These are phyloP conservation scores for Pseudisothecium myosuroides DNA, from an alignment of 225 moss, liverwort and hornwort species.

Conservation along the genomic window DNA sequence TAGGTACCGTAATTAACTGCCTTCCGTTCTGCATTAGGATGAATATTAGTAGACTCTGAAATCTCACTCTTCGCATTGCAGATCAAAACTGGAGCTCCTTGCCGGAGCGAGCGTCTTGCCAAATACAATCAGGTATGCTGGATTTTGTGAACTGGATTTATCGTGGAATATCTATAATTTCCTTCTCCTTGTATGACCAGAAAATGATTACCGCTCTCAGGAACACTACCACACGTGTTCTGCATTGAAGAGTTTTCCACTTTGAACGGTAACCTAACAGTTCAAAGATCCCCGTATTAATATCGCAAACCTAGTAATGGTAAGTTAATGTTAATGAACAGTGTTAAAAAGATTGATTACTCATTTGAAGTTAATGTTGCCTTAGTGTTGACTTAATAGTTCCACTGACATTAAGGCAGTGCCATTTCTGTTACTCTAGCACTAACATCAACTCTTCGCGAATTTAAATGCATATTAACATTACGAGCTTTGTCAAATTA, in stretches of 20 bases:
- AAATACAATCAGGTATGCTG: conserved; percentile 79
- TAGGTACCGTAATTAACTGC: not conserved
- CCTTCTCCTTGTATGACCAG: not conserved
- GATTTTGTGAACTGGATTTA: not conserved
- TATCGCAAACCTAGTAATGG: not conserved
- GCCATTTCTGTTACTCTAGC: not conserved
- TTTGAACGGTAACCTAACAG: not conserved
- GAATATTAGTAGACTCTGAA: not conserved
- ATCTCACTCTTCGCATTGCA: not conserved
- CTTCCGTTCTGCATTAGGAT: not conserved
- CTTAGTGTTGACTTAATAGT: not conserved
- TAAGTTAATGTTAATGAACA: not conserved
- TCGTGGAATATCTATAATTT: not conserved
- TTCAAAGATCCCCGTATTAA: not conserved
- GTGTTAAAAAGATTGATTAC: not conserved
- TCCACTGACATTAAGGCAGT: not conserved
- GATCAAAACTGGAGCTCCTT: conserved; percentile 98
- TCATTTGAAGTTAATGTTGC: not conserved
- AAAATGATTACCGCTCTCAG: not conserved
- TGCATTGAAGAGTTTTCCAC: not conserved
- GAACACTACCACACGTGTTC: not conserved
- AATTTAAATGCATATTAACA: not conserved
- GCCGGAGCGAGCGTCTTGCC: conserved; percentile 91
- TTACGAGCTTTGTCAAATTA: not conserved
- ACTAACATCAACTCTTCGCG: not conserved